Evolutionary conservation across 2,329 filamentous ascomycete species (phyloP), one percentile per base, ranked within the genome.

Genomic region (Ophiostoma novo-ulmi): DNA sequence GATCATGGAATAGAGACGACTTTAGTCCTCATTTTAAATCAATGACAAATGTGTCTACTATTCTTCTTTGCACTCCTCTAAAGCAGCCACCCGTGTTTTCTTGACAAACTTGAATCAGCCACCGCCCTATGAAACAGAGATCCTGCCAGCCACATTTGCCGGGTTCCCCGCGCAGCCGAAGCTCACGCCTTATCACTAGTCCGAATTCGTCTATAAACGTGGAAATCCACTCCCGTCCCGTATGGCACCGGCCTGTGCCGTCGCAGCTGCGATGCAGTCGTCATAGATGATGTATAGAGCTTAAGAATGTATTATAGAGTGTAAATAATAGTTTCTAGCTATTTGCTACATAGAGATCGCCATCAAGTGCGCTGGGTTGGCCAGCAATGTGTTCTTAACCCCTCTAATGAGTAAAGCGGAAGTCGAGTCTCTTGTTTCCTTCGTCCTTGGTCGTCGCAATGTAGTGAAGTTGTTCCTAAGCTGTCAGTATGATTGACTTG

Each of bases 181-280:
- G 20, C 44, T 61, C 10, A 61, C 55, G 55, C 55, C 55, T 13
- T 48, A 48, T 48, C 3, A 64, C 26, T 64, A 64, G 61, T 64
- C 61, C 61, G 61, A 64, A 64, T 64, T 6, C 20, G 61, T 64
- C 61, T 64, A 55, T 64, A 64, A 64, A 64, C 61, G 61, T 20
- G 14, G 61, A 14, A 64, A 14, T 38, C 61, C 61, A 64, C 61
- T 35, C 26, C 61, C 31, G 61, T 64, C 61, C 26, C 61, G 31
- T 63, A 63, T 20, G 31, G 31, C 31, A 64, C 61, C 61, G 31
- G 61, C 61, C 31, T 8, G 35, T 31, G 26, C 52, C 52, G 52
- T 22, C 7, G 11, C 48, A 26, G 52, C 52, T 58, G 52, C 13
- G 52, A 58, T 58, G 17, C n/a, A 6, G 44, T 48, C 44, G 41